phyloP scores from a whole-genome alignment of 2,329 filamentous ascomycete species.

The Tolypocladium amazonense region DNA sequence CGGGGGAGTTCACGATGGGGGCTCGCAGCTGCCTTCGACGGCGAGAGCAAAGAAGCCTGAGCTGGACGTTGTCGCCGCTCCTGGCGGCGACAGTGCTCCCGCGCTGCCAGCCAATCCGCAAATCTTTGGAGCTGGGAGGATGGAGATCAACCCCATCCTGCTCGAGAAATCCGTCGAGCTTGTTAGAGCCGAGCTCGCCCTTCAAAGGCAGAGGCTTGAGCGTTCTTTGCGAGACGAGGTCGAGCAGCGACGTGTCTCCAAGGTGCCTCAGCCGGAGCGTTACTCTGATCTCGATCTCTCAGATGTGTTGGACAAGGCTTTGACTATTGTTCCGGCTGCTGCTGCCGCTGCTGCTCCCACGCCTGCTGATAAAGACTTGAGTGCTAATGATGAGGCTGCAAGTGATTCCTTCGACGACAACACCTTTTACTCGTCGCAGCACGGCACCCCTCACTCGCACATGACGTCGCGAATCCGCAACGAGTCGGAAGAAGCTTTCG shows the following conservation, averaged over 20 bases:
- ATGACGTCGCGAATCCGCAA: conserved; percentile 38
- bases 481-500: conserved; percentile 22
- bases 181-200: conserved; percentile 68
- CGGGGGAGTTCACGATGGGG: conserved; percentile 1
- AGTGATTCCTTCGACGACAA: conserved; percentile 86
- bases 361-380: conserved; percentile 41
- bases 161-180: conserved; percentile 79
- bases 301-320: conserved; percentile 61
- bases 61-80: neutral
- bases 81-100: neutral
- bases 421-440: conserved; percentile 91
- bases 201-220: conserved; percentile 76
- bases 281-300: conserved; percentile 60
- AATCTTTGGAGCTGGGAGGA: conserved; percentile 38
- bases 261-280: conserved; percentile 38
- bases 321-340: conserved; percentile 51
- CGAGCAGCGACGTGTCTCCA: conserved; percentile 45
- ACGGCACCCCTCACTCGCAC: conserved; percentile 60
- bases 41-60: neutral
- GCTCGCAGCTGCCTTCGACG: neutral
- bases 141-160: conserved; percentile 71
- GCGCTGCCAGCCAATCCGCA: conserved; percentile 1
- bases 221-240: conserved; percentile 65
- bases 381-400: conserved; percentile 47
- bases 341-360: conserved; percentile 48